phyloP scores from a whole-genome alignment of 1,284 basidiomycete species.

The Phylloporus gajari region DNA sequence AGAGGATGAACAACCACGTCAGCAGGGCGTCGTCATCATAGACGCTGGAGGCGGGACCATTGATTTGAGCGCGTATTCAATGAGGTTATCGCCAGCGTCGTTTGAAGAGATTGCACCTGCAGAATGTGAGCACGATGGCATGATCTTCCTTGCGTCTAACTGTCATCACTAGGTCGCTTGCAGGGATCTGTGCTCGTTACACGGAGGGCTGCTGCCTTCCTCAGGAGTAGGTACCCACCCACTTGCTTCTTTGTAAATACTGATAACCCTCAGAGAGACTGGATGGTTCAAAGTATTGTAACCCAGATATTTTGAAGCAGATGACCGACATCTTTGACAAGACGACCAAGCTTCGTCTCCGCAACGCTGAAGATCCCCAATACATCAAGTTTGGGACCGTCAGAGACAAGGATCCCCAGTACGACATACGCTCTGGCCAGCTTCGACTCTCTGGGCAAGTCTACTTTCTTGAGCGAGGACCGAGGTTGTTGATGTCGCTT shows the following conservation, averaged over 20 bases:
- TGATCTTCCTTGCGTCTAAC: slow-evolving; percentile 10
- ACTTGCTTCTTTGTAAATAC: no score
- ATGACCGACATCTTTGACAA: slow-evolving; percentile 62
- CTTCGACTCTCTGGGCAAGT: slow-evolving; percentile 55
- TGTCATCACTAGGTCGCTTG: slow-evolving; percentile 41
- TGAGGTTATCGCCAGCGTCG: slow-evolving; percentile 40
- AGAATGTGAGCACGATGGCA: slow-evolving; percentile 49
- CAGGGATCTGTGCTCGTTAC: slow-evolving; percentile 56
- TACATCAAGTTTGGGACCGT: slow-evolving; percentile 62
- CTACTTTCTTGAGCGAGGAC: neutral
- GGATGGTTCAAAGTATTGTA: slow-evolving; percentile 41
- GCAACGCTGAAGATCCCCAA: slow-evolving; percentile 52
- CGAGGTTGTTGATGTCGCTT: neutral
- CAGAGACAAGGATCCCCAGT: slow-evolving; percentile 55
- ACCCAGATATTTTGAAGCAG: slow-evolving; percentile 50
- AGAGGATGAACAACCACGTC: slow-evolving; percentile 41
- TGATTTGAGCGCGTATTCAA: slow-evolving; percentile 63
- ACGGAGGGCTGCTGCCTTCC: slow-evolving; percentile 47
- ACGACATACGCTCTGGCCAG: slow-evolving; percentile 59
- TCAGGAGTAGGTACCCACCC: slow-evolving; percentile 44
- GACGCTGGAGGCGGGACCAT: no score
- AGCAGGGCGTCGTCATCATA: slow-evolving; percentile 59
- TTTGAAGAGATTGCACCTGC: slow-evolving; percentile 55
- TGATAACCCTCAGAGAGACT: slow-evolving; percentile 45
- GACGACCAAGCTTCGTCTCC: slow-evolving; percentile 60